These are phyloP conservation scores for Marchantia polymorpha DNA, from an alignment of 225 moss, liverwort and hornwort genomes.

Conservation along the genomic window DNA sequence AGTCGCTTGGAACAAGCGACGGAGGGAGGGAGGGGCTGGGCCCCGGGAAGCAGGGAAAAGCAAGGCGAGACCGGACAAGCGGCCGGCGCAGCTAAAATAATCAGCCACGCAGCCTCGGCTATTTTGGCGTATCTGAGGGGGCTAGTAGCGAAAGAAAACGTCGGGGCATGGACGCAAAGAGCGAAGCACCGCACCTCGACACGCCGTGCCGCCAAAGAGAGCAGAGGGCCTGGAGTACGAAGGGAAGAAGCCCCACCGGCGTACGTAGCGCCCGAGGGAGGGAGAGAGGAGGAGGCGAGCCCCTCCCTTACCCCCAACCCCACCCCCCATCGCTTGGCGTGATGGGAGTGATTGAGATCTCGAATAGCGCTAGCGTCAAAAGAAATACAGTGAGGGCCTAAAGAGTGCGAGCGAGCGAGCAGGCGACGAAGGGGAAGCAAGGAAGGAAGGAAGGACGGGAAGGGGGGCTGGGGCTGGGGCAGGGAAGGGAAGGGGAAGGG, in stretches of 20 bases:
- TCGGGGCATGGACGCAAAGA: too few relatives aligned
- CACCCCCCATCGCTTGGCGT: not conserved
- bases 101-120: too few relatives aligned
- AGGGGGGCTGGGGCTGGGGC: not conserved
- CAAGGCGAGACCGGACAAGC: too few relatives aligned
- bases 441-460: not conserved
- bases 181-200: not conserved
- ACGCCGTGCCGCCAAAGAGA: not conserved
- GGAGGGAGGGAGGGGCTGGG: not conserved
- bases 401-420: not conserved
- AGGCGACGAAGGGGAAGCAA: not conserved
- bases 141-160: not conserved
- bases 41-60: not conserved
- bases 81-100: too few relatives aligned
- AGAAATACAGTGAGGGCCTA: not conserved
- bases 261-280: not conserved
- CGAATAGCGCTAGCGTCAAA: not conserved
- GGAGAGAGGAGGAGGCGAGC: not conserved
- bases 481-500: not conserved
- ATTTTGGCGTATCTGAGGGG: not conserved
- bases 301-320: too few relatives aligned
- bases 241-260: not conserved
- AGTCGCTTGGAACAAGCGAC: not conserved
- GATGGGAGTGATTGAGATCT: conserved; percentile 7
- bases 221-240: not conserved